Evolutionary conservation across 129 eudicot species (phyloP), one percentile per base, ranked within the genome.

Genomic region (Apium graveolens): DNA sequence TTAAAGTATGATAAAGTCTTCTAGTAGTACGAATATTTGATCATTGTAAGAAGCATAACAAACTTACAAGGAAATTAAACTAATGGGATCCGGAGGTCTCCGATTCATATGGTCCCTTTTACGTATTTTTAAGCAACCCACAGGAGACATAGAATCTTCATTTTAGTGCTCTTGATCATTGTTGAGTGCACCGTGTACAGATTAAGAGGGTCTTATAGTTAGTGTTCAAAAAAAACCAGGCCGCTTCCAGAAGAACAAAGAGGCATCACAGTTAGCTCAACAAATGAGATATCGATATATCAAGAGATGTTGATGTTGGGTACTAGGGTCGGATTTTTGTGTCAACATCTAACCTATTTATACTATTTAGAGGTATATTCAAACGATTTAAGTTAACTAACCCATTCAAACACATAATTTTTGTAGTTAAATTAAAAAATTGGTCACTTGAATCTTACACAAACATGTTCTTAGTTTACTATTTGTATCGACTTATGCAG

Each of bases 121-220:
- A 11, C 37, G 27, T 43, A 4, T 42, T 26, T 73, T 73, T 73
- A 45, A 73, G 77, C 48, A 73, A 73, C 45, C 18, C n/a, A 44
- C 7, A 41, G 57, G 38, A 43, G n/a, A 45, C 31, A n/a, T 72
- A 7, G 35, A 41, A 41, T 72, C 76, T 42, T 42, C 53, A 38
- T 72, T n/a, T 72, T 42, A 72, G 31, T 72, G 76, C 32, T 26
- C 49, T 45, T 72, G 35, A 72, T 72, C 35, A 72, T 72, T 63
- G 70, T 38, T 41, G 9, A 72, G 24, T 63, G 70, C 70, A 63
- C 37, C 70, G 4, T 27, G 70, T 63, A 31, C 29, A 63, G 70
- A 63, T 62, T 26, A 62, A 62, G 70, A 27, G 35, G 70, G 65
- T 55, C 0, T 53, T 53, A 21, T 21, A 21, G 7, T 53, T 0